Evolutionary conservation across 768 basidiomycete genomes (phyloP).

Genomic region (Termitomyces titanicus): DNA sequence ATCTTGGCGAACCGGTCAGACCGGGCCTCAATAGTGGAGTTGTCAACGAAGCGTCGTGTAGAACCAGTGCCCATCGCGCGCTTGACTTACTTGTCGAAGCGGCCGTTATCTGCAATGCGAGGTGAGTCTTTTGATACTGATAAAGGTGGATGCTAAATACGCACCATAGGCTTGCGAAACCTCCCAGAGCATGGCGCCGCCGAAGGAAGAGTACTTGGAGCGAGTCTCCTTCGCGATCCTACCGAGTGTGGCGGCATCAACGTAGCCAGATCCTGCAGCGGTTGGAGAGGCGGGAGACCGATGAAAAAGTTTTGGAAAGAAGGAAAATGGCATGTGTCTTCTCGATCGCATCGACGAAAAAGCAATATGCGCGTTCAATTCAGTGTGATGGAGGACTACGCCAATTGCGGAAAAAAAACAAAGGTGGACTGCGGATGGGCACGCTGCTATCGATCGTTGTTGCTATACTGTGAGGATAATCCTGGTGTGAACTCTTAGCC

Average conservation of each 20-base stretch:
- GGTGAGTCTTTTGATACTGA: not conserved
- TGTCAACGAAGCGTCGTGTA: not conserved
- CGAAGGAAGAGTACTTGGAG: constrained; percentile 48
- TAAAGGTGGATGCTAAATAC: not conserved
- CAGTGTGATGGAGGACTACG: not conserved
- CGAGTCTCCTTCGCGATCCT: constrained; percentile 36
- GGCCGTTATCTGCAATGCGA: constrained; percentile 26
- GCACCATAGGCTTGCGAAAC: constrained; percentile 36
- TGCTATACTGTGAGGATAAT: no score
- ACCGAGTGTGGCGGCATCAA: constrained; percentile 36
- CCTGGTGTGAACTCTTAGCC: no score
- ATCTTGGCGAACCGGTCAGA: constrained; percentile 1
- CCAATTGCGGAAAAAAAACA: not conserved
- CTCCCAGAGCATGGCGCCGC: no score
- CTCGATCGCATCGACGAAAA: not conserved
- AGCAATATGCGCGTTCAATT: not conserved
- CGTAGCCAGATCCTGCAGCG: no score
- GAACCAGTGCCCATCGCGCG: constrained; percentile 23
- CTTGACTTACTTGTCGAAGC: constrained; percentile 40
- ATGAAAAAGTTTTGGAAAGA: not conserved
- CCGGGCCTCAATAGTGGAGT: not conserved
- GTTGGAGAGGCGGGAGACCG: constrained; percentile 48
- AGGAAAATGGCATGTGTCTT: not conserved
- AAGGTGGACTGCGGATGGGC: not conserved
- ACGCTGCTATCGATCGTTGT: not conserved